Conservation (phyloP, 331 rosid species). For the Cucumis variabilis region DNA sequence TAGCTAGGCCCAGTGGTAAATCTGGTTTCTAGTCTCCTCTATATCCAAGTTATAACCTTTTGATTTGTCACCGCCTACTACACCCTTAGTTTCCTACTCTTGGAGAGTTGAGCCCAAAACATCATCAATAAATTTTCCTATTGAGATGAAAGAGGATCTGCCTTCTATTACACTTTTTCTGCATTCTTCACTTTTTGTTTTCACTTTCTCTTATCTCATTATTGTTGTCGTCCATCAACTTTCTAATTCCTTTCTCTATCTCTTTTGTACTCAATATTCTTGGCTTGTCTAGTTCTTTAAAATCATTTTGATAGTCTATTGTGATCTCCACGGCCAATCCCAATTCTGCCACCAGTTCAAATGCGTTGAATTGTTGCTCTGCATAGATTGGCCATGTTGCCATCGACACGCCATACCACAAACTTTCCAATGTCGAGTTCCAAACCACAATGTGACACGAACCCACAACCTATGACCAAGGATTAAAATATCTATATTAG, state of each 20-base stretch:
- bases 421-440: slow-evolving; percentile 61
- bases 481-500: too few species aligned
- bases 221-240: slow-evolving; percentile 35
- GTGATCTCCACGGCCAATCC: slow-evolving; percentile 40
- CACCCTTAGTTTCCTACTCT: background rate
- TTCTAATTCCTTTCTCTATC: slow-evolving; percentile 49
- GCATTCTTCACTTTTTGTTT: slow-evolving; percentile 45
- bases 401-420: slow-evolving; percentile 18
- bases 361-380: slow-evolving; percentile 54
- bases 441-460: slow-evolving; percentile 52
- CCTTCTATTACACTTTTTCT: slow-evolving; percentile 38
- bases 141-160: slow-evolving; percentile 50
- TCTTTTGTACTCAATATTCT: slow-evolving; percentile 33
- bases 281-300: background rate
- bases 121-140: slow-evolving; percentile 17
- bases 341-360: slow-evolving; percentile 42
- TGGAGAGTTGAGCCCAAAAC: background rate
- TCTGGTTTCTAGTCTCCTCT: too few species aligned
- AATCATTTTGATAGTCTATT: background rate
- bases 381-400: slow-evolving; percentile 63
- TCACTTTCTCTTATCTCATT: slow-evolving; percentile 42
- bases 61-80: too few species aligned
- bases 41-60: too few species aligned
- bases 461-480: background rate
- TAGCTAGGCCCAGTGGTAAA: too few species aligned